Conservation (phyloP, 495 filamentous ascomycete genomes). For the Hypoxylon intermedium region DNA sequence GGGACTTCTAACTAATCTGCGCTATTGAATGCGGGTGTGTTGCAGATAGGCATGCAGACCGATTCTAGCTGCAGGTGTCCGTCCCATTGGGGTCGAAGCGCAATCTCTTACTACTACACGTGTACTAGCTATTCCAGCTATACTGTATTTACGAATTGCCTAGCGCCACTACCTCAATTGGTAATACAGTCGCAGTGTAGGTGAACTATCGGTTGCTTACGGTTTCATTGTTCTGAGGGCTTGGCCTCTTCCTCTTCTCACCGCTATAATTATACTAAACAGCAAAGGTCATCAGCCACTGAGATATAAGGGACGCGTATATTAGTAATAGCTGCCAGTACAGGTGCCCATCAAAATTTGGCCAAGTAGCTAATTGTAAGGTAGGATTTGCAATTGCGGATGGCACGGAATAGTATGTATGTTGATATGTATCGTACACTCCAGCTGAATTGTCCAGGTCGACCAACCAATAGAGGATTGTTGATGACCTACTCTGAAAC, state of each 20-base stretch:
- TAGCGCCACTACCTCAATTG: constrained; percentile 25
- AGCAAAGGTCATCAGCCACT: constrained; percentile 24
- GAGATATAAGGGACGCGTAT: background rate
- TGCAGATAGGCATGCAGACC: constrained; percentile 38
- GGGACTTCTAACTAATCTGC: constrained; percentile 10
- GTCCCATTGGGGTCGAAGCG: constrained; percentile 21
- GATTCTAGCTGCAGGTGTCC: constrained; percentile 33
- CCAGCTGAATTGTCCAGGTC: constrained; percentile 16
- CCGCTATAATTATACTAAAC: constrained; percentile 29
- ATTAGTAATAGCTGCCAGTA: background rate
- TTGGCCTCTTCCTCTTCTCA: constrained; percentile 27
- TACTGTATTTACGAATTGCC: constrained; percentile 32
- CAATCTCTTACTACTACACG: constrained; percentile 12
- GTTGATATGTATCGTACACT: background rate
- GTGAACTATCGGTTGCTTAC: constrained; percentile 8
- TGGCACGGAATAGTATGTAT: constrained; percentile 18
- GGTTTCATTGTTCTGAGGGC: constrained; percentile 15
- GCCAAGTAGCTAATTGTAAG: background rate
- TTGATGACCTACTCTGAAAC: constrained; percentile 31
- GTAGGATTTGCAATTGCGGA: constrained; percentile 25
- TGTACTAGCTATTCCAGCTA: constrained; percentile 12
- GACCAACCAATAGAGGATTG: constrained; percentile 28
- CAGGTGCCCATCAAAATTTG: background rate
- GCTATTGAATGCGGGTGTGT: constrained; percentile 30
- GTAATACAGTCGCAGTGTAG: constrained; percentile 25